Base-by-base conservation (phyloP, 345 rosid species). In the Rhodamnia rubescens region DNA sequence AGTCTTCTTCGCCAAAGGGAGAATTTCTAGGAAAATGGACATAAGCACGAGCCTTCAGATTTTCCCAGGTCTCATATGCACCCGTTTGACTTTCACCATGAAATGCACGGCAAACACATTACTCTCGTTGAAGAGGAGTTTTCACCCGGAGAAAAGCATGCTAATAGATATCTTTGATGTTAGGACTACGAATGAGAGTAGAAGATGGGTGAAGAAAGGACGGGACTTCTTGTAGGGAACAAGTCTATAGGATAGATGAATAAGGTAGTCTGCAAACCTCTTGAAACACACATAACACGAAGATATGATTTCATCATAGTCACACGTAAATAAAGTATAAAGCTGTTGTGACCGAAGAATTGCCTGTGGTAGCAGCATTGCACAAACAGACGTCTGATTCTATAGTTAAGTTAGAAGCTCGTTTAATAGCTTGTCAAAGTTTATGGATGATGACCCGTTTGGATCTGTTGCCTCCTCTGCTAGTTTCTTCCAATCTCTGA, bases 381-480 rank as follows among this genome's bases (percentile, higher is more conserved):
- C 75, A 20, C 75, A 64, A 64, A 29, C 75, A 20, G 44, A 32
- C 75, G 4, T 29, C 10, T 64, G 32, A 6, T 29, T 64, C 75
- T 64, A 21, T 9, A 24, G 80, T 58, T 20, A 78, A 52, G 82
- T 81, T 56, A 81, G 84, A 58, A 85, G 50, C 75, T 57, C 55
- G 32, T 81, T 85, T 27, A 85, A 44, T 18, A 80, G 27, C 49
- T 44, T 44, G 55, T 80, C 75, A 24, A 85, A 81, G 74, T 81
- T 80, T 24, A 6, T 50, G 36, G 64, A 78, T 20, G 84, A 85
- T 5, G 87, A 49, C 50, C 83, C 87, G 16, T 58, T 49, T 27
- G 87, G 87, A 13, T 61, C 32, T 32, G 84, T 44, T 56, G 87
- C 87, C 47, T 80, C 83, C 55, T 85, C 75, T 24, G 84, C 87